Percentiles rank a stretch among this genome's conserved stretches.
Conservation (phyloP, 2,329 filamentous ascomycete genomes). For the Fusarium sp. region DNA sequence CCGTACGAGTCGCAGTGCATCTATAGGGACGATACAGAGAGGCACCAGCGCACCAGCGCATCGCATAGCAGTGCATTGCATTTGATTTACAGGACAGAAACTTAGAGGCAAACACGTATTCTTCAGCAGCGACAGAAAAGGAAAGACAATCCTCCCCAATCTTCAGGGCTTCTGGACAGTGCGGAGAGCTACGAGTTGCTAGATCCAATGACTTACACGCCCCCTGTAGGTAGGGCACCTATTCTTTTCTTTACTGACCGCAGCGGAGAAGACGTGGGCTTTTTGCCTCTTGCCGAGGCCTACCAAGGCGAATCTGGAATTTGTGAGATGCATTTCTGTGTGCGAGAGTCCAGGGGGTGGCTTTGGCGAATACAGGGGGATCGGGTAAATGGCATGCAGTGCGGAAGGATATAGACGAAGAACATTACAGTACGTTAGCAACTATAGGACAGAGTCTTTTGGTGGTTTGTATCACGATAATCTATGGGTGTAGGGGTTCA, state of each 20-base stretch:
- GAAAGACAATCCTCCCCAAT: neutral
- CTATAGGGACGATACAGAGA: slow-evolving; percentile 8
- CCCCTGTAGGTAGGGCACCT: neutral
- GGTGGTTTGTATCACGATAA: neutral
- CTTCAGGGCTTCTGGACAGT: slow-evolving; percentile 18
- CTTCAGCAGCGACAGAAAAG: neutral
- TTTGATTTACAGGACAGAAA: neutral
- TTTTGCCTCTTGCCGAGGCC: slow-evolving; percentile 18
- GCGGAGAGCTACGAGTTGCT: neutral
- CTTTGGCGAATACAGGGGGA: neutral
- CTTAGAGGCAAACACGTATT: slow-evolving; percentile 37
- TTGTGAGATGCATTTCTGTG: slow-evolving; percentile 16
- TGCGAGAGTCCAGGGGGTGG: slow-evolving; percentile 1
- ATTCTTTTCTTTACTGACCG: neutral
- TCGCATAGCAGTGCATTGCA: neutral
- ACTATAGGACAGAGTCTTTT: neutral
- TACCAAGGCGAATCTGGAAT: neutral
- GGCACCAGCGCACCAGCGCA: slow-evolving; percentile 29
- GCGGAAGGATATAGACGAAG: neutral
- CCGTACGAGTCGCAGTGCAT: slow-evolving; percentile 27
- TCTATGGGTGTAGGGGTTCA: neutral
- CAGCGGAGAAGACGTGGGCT: slow-evolving; percentile 15
- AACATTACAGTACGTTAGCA: neutral
- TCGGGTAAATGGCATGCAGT: neutral
- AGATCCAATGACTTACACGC: slow-evolving; percentile 16